These are phyloP conservation scores for Diaporthe caulivora DNA, from an alignment of 2,329 filamentous ascomycete species.

Conservation along the genomic window DNA sequence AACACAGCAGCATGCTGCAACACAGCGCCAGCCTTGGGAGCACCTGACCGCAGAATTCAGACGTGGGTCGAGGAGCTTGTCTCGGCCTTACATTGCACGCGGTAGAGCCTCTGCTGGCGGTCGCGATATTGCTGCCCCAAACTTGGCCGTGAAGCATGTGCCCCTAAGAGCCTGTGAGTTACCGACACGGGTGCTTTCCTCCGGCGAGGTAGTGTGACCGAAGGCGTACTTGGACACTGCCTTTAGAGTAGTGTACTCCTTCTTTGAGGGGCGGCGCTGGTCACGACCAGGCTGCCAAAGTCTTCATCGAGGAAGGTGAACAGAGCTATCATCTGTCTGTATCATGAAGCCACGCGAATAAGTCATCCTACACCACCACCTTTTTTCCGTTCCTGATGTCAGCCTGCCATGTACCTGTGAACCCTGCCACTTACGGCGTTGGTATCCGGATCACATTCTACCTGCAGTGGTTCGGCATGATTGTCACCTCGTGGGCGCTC, in stretches of 20 bases:
- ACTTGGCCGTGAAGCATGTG: too few species aligned
- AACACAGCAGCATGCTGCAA: conserved; percentile 5
- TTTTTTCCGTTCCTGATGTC: conserved; percentile 19
- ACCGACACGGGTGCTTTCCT: background rate
- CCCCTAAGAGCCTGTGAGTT: background rate
- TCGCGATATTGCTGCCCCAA: too few species aligned
- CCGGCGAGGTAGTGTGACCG: background rate
- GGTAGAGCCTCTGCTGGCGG: background rate
- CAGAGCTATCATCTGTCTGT: background rate
- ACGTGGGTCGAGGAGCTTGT: conserved; percentile 32
- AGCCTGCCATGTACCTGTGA: conserved; percentile 28
- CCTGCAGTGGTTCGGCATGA: conserved; percentile 39
- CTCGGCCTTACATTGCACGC: conserved; percentile 9
- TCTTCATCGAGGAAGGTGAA: background rate
- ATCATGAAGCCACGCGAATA: background rate
- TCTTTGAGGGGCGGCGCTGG: background rate
- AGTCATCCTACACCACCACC: background rate
- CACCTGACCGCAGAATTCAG: background rate
- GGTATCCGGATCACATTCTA: conserved; percentile 39
- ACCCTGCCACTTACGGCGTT: conserved; percentile 35
- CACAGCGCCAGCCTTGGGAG: conserved; percentile 3
- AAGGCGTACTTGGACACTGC: background rate
- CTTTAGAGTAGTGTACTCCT: background rate
- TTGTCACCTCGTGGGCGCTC: conserved; percentile 36
- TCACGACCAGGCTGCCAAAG: background rate